Conservation (phyloP, 2,329 filamentous ascomycete species). For the Venturiaceae sp. region DNA sequence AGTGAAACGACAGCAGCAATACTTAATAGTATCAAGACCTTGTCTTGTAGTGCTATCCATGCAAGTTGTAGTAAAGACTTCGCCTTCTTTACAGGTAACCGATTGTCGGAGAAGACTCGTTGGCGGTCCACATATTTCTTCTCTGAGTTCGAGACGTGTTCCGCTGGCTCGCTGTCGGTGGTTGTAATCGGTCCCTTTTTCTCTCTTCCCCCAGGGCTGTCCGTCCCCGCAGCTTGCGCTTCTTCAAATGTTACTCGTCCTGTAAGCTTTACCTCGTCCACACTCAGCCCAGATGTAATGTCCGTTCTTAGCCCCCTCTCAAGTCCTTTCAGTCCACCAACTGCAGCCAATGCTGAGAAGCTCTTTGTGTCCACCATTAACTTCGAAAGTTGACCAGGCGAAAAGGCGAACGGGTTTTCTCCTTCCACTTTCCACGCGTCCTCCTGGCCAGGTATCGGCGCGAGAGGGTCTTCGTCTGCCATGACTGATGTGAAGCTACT, state of each 20-base stretch:
- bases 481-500: conserved; percentile 10
- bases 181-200: background rate
- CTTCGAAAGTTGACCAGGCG: conserved; percentile 71
- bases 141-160: background rate
- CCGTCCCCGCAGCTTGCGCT: conserved; percentile 21
- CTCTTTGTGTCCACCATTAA: conserved; percentile 69
- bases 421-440: conserved; percentile 63
- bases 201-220: background rate
- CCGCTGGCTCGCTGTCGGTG: background rate
- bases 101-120: conserved; percentile 60
- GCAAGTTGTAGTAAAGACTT: conserved; percentile 63
- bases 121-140: conserved; percentile 45
- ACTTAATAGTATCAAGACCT: conserved; percentile 63
- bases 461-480: conserved; percentile 22
- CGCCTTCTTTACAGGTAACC: conserved; percentile 58
- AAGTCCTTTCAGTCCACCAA: conserved; percentile 63
- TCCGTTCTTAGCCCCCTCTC: conserved; percentile 65
- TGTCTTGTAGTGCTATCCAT: conserved; percentile 78
- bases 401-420: conserved; percentile 72
- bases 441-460: conserved; percentile 46
- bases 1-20: conserved; percentile 65
- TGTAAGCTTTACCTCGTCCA: conserved; percentile 57
- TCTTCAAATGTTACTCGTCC: conserved; percentile 62
- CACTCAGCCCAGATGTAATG: conserved; percentile 53
- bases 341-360: conserved; percentile 60